Percentiles rank a stretch among this genome's conserved stretches.
Evolutionary conservation across 108 stramenopile genomes (phyloP).

Genomic region (Cyclotella sp.): DNA sequence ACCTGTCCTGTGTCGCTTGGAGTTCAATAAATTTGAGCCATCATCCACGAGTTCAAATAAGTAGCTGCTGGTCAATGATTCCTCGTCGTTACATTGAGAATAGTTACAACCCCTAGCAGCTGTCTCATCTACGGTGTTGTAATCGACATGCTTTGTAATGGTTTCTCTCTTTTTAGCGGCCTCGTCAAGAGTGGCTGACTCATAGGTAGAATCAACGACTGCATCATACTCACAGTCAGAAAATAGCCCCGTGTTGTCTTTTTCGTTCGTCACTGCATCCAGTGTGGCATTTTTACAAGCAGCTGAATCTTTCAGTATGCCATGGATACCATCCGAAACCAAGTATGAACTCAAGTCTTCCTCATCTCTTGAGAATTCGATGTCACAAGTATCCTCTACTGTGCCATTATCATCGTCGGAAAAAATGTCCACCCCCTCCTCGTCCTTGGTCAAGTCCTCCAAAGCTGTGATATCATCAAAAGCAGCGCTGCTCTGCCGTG

Average conservation of each 20-base stretch:
- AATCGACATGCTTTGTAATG: background rate
- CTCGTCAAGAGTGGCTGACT: background rate
- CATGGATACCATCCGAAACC: too few species aligned
- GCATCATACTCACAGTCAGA: conserved; percentile 5
- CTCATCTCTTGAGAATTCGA: background rate
- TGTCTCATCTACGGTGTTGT: background rate
- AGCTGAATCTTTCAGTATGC: background rate
- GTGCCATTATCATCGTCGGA: background rate
- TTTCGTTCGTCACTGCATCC: background rate
- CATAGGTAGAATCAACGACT: background rate
- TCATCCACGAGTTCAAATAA: conserved; percentile 31
- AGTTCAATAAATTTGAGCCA: conserved; percentile 12
- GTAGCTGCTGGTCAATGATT: conserved; percentile 12
- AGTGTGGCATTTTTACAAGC: background rate
- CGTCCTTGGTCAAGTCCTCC: conserved; percentile 10
- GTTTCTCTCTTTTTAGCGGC: background rate
- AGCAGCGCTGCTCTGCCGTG: background rate
- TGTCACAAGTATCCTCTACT: background rate
- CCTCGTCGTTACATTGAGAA: conserved; percentile 19
- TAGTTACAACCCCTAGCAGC: background rate
- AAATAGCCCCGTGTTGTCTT: background rate
- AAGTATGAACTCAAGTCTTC: background rate
- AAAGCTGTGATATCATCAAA: conserved; percentile 5
- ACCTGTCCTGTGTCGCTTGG: conserved; percentile 7
- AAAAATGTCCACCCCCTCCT: background rate